Percentiles rank a stretch among this genome's conserved stretches.
These are phyloP conservation scores for Suhomyces faveliae DNA, from an alignment of 805 yeast species.

Conservation along the genomic window DNA sequence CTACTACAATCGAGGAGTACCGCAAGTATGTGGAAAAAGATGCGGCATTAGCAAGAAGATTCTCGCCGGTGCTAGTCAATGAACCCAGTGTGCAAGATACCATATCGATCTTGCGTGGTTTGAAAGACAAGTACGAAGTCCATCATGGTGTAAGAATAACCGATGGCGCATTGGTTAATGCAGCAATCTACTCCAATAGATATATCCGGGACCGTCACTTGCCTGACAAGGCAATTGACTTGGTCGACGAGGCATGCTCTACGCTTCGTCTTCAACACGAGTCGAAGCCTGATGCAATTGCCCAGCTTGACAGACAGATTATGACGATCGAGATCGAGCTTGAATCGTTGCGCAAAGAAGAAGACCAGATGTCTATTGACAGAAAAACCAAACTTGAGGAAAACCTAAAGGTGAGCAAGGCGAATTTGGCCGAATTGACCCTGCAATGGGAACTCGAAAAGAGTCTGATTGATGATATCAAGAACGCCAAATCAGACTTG, in stretches of 20 bases:
- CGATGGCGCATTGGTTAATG: slow-evolving; percentile 90
- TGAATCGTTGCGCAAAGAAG: slow-evolving; percentile 90
- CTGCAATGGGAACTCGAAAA: slow-evolving; percentile 86
- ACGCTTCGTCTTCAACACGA: slow-evolving; percentile 93
- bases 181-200: slow-evolving; percentile 85
- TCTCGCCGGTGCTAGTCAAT: slow-evolving; percentile 79
- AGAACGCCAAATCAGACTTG: slow-evolving; percentile 74
- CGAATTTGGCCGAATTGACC: slow-evolving; percentile 69
- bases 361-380: slow-evolving; percentile 78
- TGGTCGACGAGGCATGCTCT: slow-evolving; percentile 97
- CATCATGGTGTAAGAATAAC: slow-evolving; percentile 96
- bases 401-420: slow-evolving; percentile 59
- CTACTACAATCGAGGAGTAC: slow-evolving; percentile 93
- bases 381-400: slow-evolving; percentile 72
- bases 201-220: slow-evolving; percentile 87
- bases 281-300: slow-evolving; percentile 93
- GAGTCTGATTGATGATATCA: slow-evolving; percentile 70
- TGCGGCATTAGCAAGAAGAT: slow-evolving; percentile 91
- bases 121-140: slow-evolving; percentile 91
- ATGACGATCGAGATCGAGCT: slow-evolving; percentile 95
- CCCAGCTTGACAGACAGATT: slow-evolving; percentile 79
- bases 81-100: slow-evolving; percentile 93
- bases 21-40: slow-evolving; percentile 92
- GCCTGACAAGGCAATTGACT: slow-evolving; percentile 96
- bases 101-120: slow-evolving; percentile 86